Percentiles rank a stretch among this genome's conserved stretches.
These are phyloP conservation scores for Capronia americana DNA, from an alignment of 2,329 filamentous ascomycete species.

Conservation along the genomic window DNA sequence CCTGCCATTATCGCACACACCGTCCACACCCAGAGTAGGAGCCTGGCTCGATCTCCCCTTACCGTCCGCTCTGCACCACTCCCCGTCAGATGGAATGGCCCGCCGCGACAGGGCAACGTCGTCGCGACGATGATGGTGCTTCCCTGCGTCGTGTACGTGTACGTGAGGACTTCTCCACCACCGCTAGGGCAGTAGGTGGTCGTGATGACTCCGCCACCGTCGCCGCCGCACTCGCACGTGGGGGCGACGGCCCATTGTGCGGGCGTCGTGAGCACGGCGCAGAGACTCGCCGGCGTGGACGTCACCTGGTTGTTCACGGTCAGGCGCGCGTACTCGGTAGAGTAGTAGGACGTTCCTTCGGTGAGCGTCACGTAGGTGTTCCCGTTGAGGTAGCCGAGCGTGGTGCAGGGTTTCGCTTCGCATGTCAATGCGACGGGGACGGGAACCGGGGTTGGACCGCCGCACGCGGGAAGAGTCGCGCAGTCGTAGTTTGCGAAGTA, in stretches of 20 bases:
- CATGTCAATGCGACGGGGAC: not conserved
- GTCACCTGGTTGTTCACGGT: conserved; percentile 14
- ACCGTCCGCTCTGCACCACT: conserved; percentile 1
- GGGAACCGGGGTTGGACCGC: not conserved
- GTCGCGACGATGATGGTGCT: conserved; percentile 15
- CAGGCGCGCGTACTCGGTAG: conserved; percentile 8
- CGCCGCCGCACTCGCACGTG: conserved; percentile 6
- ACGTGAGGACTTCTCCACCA: conserved; percentile 14
- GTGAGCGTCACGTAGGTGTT: conserved; percentile 15
- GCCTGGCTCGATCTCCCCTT: not conserved
- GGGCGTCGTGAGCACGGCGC: conserved; percentile 7
- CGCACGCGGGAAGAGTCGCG: conserved; percentile 4
- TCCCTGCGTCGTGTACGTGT: conserved; percentile 20
- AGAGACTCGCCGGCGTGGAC: conserved; percentile 14
- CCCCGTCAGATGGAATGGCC: conserved; percentile 14
- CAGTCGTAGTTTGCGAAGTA: conserved; percentile 5
- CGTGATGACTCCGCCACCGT: not conserved
- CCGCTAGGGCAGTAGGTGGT: not conserved
- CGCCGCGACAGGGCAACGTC: conserved; percentile 10
- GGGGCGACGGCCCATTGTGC: conserved; percentile 6
- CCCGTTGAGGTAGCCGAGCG: not conserved
- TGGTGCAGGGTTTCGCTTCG: conserved; percentile 17
- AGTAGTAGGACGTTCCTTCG: conserved; percentile 14
- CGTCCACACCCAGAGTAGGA: conserved; percentile 1
- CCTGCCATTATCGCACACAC: conserved; percentile 5